Percentiles rank a stretch among this genome's conserved stretches.
Conservation (phyloP, 2,329 filamentous ascomycete species). For the Epichloe glyceriae region DNA sequence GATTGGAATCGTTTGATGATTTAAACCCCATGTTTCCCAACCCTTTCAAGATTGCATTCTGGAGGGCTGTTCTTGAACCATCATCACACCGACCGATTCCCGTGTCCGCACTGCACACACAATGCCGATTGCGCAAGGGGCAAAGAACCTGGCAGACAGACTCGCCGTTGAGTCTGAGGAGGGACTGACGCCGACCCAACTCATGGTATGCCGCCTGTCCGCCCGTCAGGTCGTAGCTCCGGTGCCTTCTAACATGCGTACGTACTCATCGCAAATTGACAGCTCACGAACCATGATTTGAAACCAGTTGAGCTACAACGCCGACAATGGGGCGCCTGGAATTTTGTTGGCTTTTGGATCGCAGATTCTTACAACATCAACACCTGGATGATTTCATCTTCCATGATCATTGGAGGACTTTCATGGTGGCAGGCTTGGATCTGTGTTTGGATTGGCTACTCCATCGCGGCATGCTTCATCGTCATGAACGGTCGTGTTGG, state of each 20-base stretch:
- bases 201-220: conserved; percentile 45
- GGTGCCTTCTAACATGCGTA: background rate
- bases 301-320: conserved; percentile 68
- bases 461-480: conserved; percentile 63
- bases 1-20: too few species aligned
- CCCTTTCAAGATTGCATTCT: background rate
- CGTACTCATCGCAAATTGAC: conserved; percentile 1
- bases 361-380: conserved; percentile 81
- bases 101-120: background rate
- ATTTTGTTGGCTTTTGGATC: conserved; percentile 82
- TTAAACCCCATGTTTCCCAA: background rate
- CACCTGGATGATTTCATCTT: conserved; percentile 86
- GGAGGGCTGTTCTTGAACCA: background rate
- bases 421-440: conserved; percentile 89
- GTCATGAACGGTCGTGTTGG: conserved; percentile 71
- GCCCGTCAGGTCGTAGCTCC: background rate
- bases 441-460: conserved; percentile 80
- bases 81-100: background rate
- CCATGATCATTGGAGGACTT: conserved; percentile 64
- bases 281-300: conserved; percentile 72
- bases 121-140: conserved; percentile 1
- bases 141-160: conserved; percentile 39
- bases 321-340: conserved; percentile 75
- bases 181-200: conserved; percentile 62
- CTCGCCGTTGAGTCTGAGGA: conserved; percentile 63